Base-by-base conservation (phyloP, 2,329 filamentous ascomycete genomes). In the Paramyrothecium sp. region DNA sequence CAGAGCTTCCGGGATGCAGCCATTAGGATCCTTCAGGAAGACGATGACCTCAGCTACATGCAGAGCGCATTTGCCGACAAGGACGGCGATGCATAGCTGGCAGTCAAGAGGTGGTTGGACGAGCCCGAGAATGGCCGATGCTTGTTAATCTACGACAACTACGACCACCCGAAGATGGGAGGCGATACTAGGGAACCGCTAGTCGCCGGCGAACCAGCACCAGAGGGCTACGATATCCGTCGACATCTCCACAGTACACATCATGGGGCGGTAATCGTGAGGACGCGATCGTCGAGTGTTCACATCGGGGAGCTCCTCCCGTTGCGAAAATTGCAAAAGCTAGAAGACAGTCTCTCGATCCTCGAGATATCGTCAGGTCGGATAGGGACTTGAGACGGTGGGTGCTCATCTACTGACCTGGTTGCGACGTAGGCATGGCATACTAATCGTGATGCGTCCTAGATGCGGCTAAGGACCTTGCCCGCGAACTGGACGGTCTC, bases 241-340 rank as follows among this genome's bases (percentile, higher is more conserved):
- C 55, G 56, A 16, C 72, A 65, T 52, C 55, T 75, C 16, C 72
- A 70, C 16, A 55, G 60, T 13, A 58, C 67, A 2, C 59, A 76
- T 49, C 73, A 78, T 56, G 77, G 76, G 17, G 71, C 72, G 2
- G 69, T 80, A 51, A 63, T 80, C 19, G 67, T 79, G 21, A 79
- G 75, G 4, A 76, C 73, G 7, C 65, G 73, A 17, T 68, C 65
- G 51, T 66, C 66, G n/a, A 21, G 69, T 16, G 66, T 73, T 12
- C 65, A 69, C 13, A 53, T 75, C 3, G 74, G 73, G 7, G 58
- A 65, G 34, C 53, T 49, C 2, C 72, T 78, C 54, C 60, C 50
- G 3, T 48, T 78, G 2, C 53, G 56, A 11, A 76, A 70, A 53
- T 63, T 79, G n/a, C 33, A 65, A 52, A 48, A 67, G n/a, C 44